These are phyloP conservation scores for Melanogaster broomeanus DNA, from an alignment of 768 basidiomycete species.

Conservation along the genomic window DNA sequence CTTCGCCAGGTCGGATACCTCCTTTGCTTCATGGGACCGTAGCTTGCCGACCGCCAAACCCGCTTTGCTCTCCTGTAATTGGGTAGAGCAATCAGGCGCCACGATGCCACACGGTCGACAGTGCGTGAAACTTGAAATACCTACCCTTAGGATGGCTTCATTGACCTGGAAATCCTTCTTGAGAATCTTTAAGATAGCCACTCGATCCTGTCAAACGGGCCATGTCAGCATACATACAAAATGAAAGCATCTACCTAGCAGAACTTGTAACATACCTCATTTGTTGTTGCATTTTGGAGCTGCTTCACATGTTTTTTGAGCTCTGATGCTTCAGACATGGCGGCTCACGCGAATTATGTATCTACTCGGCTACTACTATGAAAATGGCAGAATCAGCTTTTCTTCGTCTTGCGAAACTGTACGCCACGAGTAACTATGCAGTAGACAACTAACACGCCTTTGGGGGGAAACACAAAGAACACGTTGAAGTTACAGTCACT, in stretches of 20 bases:
- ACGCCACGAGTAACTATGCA: background rate
- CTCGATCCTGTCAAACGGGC: constrained; percentile 51
- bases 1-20: constrained; percentile 82
- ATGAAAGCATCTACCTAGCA: constrained; percentile 37
- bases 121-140: constrained; percentile 31
- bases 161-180: constrained; percentile 71
- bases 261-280: constrained; percentile 50
- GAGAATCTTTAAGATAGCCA: constrained; percentile 58
- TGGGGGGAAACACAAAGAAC: background rate
- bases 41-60: constrained; percentile 93
- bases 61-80: constrained; percentile 80
- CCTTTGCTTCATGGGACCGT: constrained; percentile 67
- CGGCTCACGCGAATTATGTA: constrained; percentile 3
- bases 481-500: too few species aligned
- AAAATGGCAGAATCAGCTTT: constrained; percentile 1
- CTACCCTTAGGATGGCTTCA: constrained; percentile 72
- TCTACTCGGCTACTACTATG: constrained; percentile 23
- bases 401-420: background rate
- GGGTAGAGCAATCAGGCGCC: background rate
- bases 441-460: background rate
- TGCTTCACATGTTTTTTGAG: constrained; percentile 82
- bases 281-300: constrained; percentile 61
- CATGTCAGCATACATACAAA: constrained; percentile 29
- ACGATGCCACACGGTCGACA: background rate
- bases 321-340: constrained; percentile 48